These are phyloP conservation scores for Esteya vermicola DNA, from an alignment of 2,329 filamentous ascomycete species.

Conservation along the genomic window DNA sequence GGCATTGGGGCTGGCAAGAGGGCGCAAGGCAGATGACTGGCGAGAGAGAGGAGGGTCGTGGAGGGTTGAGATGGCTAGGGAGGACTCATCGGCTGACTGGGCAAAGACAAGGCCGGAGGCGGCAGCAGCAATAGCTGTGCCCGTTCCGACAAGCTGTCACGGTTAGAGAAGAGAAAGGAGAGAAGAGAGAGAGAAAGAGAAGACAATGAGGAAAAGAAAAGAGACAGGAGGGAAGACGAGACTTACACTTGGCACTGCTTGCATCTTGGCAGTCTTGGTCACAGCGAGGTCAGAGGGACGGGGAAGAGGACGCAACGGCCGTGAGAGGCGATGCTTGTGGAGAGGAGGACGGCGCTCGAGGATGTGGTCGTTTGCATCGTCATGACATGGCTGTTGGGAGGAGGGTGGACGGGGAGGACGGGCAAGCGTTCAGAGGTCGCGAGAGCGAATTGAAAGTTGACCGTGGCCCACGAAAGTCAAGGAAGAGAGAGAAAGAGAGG, in stretches of 20 bases:
- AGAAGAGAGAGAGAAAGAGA: neutral
- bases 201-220: neutral
- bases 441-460: neutral
- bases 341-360: slow-evolving; percentile 17
- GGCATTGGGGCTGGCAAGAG: slow-evolving; percentile 21
- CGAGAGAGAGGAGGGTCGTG: neutral
- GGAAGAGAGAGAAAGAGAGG: neutral
- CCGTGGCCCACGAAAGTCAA: neutral
- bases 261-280: slow-evolving; percentile 20
- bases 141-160: slow-evolving; percentile 43
- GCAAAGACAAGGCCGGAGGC: slow-evolving; percentile 45
- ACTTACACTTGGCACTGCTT: slow-evolving; percentile 32
- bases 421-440: neutral
- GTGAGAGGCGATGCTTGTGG: slow-evolving; percentile 15
- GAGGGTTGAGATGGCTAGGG: slow-evolving; percentile 10
- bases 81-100: slow-evolving; percentile 30
- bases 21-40: slow-evolving; percentile 22
- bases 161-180: neutral
- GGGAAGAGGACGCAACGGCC: slow-evolving; percentile 15
- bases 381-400: slow-evolving; percentile 16
- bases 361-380: slow-evolving; percentile 22
- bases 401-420: neutral
- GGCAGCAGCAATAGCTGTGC: slow-evolving; percentile 46
- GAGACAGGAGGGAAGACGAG: neutral
- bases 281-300: slow-evolving; percentile 5